Base-by-base conservation (phyloP, 1,139 yeast genomes). In the Geotrichum australiense region DNA sequence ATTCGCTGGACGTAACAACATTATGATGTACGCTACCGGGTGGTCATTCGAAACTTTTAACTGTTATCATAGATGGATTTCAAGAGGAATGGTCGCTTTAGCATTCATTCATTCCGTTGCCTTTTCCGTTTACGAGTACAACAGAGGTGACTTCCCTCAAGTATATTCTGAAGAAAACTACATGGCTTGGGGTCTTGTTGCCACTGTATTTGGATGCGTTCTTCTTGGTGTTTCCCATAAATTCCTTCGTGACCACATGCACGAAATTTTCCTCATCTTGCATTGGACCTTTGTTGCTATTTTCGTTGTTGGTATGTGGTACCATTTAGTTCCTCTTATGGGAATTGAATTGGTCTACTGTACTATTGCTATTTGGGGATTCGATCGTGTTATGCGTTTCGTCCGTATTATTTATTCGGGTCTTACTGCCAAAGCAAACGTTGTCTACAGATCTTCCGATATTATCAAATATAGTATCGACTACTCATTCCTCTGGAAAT, bases 1-100 rank as follows among this genome's bases (percentile, higher is more conserved):
- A 23, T 70, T 78, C 62, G 83, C 79, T 0, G 84, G 84, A 4
- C 64, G 87, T 52, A 78, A 71, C 57, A 79, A 80, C 55, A 60
- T 78, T 42, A 57, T 78, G 29, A 71, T 74, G 46, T 64, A 69
- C 63, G 42, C 75, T 2, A 78, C 86, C 0, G 74, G 81, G 21
- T 70, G 81, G 74, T 71, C 78, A 26, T 74, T 73, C 53, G 69
- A 80, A 20, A 69, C 78, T 1, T 78, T 74, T 51, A 74, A 76
- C 39, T 64, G 74, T 15, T 72, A 70, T 50, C 87, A 80, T 56
- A 63, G 77, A 46, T 78, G 83, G 83, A 51, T 74, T 2, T 73
- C 82, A 0, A 61, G 84, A 43, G 56, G 71, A 2, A 56, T 70
- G 2, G 62, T 75, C 40, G 41, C 64, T 1, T 78, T 76, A 51